Evolutionary conservation across 225 moss, liverwort and hornwort genomes (phyloP).

Genomic region (Antitrichia curtipendula): DNA sequence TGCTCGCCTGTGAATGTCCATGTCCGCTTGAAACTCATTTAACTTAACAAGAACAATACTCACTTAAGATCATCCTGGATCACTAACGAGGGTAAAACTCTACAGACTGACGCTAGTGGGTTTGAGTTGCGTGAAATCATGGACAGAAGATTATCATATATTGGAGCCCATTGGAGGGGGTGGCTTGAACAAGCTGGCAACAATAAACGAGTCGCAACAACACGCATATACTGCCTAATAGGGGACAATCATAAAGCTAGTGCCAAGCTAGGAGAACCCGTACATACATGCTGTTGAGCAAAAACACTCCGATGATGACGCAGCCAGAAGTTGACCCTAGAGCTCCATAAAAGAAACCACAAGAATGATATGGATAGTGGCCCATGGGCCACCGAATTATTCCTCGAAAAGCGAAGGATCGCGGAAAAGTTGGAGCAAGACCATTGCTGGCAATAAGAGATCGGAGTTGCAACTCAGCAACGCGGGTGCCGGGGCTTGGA

Average conservation of each 20-base stretch:
- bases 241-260: neutral
- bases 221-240: neutral
- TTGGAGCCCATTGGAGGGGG: neutral
- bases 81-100: neutral
- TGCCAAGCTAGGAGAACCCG: neutral
- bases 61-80: neutral
- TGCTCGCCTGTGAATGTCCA: neutral
- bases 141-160: neutral
- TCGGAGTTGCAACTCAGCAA: neutral
- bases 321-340: neutral
- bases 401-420: neutral
- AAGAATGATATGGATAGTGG: constrained; percentile 6
- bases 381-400: constrained; percentile 22
- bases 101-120: neutral
- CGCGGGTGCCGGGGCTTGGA: neutral
- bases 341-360: neutral
- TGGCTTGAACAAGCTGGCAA: neutral
- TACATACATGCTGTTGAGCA: neutral
- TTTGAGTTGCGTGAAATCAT: neutral
- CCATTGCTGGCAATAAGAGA: neutral
- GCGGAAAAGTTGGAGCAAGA: neutral
- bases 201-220: neutral
- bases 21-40: neutral
- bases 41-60: neutral
- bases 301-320: neutral